Evolutionary conservation across 2,329 filamentous ascomycete species (phyloP).

Genomic region (Cladosporium sp.): DNA sequence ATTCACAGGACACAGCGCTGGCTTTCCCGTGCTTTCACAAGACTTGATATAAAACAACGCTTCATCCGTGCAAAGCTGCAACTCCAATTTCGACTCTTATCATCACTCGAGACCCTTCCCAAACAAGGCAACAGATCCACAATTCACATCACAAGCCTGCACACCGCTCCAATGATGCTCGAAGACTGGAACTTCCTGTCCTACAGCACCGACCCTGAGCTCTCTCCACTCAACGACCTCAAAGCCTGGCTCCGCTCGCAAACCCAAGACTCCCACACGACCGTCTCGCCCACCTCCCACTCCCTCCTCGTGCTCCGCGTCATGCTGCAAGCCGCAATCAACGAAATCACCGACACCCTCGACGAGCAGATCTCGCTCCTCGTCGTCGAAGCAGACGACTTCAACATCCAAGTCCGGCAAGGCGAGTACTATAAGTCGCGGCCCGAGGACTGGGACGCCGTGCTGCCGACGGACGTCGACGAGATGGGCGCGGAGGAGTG

Average conservation of each 20-base stretch:
- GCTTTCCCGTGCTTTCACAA: too few species aligned
- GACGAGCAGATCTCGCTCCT: constrained; percentile 4
- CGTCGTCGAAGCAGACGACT: neutral
- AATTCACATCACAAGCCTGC: too few species aligned
- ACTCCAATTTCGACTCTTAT: too few species aligned
- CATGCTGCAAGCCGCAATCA: neutral
- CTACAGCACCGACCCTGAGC: too few species aligned
- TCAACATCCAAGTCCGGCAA: neutral
- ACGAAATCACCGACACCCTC: constrained; percentile 5
- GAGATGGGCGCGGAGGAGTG: neutral
- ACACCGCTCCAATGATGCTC: too few species aligned
- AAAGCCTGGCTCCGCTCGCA: constrained; percentile 7
- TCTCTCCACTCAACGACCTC: neutral
- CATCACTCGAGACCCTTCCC: too few species aligned
- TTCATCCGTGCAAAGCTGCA: too few species aligned
- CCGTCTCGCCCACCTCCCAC: neutral
- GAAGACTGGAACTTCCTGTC: too few species aligned
- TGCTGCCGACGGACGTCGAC: constrained; percentile 1
- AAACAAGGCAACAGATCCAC: too few species aligned
- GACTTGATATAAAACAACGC: too few species aligned
- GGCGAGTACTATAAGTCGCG: constrained; percentile 4
- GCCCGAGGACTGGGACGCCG: constrained; percentile 1
- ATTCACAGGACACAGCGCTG: too few species aligned
- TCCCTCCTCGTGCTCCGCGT: neutral
- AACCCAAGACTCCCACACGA: neutral